Conservation (phyloP, 371 early-diverging fungal genomes). For the Sporodiniella umbellata region DNA sequence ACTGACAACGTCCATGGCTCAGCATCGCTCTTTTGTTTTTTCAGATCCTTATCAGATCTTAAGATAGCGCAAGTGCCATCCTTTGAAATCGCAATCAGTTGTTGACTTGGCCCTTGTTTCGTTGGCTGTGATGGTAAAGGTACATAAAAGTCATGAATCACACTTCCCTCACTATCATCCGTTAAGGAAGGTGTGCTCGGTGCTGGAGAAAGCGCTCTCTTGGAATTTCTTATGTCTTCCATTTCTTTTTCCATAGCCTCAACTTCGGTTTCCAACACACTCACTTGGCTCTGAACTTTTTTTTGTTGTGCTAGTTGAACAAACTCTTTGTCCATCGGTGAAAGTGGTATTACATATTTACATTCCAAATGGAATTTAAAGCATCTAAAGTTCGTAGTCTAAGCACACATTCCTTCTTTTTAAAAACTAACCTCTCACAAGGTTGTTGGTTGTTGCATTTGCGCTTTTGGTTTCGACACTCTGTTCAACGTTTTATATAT, state of each 20-base stretch:
- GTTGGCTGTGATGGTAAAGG: background rate
- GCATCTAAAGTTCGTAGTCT: conserved; percentile 15
- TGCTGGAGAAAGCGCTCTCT: background rate
- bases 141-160: conserved; percentile 4
- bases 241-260: conserved; percentile 12
- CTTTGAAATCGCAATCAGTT: background rate
- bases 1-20: conserved; percentile 11
- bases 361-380: conserved; percentile 23
- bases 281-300: conserved; percentile 12
- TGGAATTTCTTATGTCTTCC: no score
- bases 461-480: conserved; percentile 39
- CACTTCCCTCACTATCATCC: conserved; percentile 6
- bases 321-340: conserved; percentile 32
- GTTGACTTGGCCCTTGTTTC: background rate
- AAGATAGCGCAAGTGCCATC: background rate
- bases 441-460: conserved; percentile 30
- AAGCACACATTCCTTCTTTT: background rate
- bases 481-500: conserved; percentile 6
- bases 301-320: conserved; percentile 16
- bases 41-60: background rate
- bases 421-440: conserved; percentile 28
- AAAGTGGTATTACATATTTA: conserved; percentile 19
- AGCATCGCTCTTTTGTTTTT: background rate
- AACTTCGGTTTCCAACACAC: conserved; percentile 16
- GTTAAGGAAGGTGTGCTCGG: conserved; percentile 2